These are phyloP conservation scores for Globisporangium nodosum DNA, from an alignment of 352 stramenopile genomes.

Conservation along the genomic window DNA sequence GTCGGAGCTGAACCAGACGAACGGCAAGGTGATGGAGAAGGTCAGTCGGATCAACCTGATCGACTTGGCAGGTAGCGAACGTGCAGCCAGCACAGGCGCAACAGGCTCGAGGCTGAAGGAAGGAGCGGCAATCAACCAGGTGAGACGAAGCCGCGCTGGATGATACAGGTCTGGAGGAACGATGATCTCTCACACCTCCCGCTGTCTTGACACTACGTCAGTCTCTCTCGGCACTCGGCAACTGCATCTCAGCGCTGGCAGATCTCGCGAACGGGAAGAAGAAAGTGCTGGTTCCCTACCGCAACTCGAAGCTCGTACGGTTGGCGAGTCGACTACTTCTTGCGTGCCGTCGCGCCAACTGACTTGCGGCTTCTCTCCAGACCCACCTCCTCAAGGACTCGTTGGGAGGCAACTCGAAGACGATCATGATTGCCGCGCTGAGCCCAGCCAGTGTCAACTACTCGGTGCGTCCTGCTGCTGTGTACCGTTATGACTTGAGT, in stretches of 20 bases:
- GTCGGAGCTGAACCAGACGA: slow-evolving; percentile 61
- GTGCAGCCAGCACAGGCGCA: slow-evolving; percentile 85
- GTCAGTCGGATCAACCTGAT: slow-evolving; percentile 87
- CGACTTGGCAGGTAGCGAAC: slow-evolving; percentile 90
- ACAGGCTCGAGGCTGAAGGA: slow-evolving; percentile 88
- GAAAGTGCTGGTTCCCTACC: slow-evolving; percentile 85
- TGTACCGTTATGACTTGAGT: not conserved
- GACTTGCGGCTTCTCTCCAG: slow-evolving; percentile 10
- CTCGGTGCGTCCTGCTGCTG: slow-evolving; percentile 26
- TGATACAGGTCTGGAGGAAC: not conserved
- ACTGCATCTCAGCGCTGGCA: slow-evolving; percentile 90
- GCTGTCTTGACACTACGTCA: slow-evolving; percentile 9
- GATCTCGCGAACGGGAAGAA: slow-evolving; percentile 85
- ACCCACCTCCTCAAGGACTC: slow-evolving; percentile 86
- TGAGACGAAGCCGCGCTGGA: not conserved
- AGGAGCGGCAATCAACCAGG: slow-evolving; percentile 92
- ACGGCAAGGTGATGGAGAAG: slow-evolving; percentile 77
- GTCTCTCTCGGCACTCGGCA: slow-evolving; percentile 87
- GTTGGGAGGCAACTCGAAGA: slow-evolving; percentile 86
- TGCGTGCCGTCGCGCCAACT: not conserved
- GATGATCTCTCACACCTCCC: not conserved
- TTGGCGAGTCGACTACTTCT: not conserved
- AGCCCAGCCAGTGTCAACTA: slow-evolving; percentile 87
- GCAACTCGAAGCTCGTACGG: slow-evolving; percentile 89
- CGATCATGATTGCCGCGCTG: slow-evolving; percentile 88